Conservation (phyloP, 148 eudicot genomes). For the Bassia scoparia region DNA sequence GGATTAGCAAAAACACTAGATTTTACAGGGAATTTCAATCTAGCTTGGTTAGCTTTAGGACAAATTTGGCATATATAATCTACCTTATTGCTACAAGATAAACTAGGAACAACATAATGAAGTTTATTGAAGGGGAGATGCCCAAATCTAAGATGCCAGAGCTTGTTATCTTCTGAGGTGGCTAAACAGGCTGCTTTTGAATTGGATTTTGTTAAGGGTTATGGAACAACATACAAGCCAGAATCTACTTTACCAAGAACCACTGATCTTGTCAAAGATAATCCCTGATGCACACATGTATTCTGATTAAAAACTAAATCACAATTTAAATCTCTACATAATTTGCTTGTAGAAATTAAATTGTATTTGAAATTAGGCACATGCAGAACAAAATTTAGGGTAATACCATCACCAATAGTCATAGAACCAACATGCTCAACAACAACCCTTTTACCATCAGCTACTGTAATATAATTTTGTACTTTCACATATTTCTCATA, state of each 20-base stretch:
- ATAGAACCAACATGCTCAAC: neutral
- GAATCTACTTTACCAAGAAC: neutral
- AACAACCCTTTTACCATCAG: neutral
- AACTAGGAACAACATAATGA: no score
- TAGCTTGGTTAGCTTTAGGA: neutral
- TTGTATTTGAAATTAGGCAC: neutral
- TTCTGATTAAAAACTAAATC: neutral
- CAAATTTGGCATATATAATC: neutral
- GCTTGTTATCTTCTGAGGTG: no score
- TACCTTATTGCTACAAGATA: no score
- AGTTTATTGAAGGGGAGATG: no score
- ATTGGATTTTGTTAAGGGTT: neutral
- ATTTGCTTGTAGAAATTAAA: neutral
- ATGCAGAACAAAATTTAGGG: neutral
- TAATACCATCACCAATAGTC: neutral
- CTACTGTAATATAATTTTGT: neutral
- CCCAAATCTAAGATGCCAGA: no score
- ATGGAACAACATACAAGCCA: neutral
- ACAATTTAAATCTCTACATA: neutral
- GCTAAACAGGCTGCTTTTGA: neutral
- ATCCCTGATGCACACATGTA: neutral
- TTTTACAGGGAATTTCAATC: neutral
- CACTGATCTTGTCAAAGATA: neutral
- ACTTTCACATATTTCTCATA: neutral
- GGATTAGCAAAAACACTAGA: neutral